phyloP scores from a whole-genome alignment of 2,329 filamentous ascomycete species.

The Talaromyces piceae region DNA sequence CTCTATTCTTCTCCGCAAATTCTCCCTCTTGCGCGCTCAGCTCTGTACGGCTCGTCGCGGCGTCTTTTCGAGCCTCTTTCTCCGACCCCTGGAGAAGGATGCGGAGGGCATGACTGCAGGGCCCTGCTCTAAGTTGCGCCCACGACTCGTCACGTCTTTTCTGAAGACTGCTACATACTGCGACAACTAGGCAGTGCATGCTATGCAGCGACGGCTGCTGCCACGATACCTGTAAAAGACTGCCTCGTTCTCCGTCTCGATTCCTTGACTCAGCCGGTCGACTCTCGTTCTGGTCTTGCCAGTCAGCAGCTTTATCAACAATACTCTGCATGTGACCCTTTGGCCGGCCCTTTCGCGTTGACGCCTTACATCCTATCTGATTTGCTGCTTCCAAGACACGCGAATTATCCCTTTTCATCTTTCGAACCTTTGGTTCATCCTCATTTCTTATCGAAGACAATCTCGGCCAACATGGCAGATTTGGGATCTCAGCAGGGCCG shows the following conservation, averaged over 20 bases:
- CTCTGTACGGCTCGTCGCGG: conserved; percentile 6
- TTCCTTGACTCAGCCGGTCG: neutral
- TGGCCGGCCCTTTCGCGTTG: neutral
- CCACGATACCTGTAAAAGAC: neutral
- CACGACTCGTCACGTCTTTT: conserved; percentile 32
- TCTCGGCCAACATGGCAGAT: conserved; percentile 48
- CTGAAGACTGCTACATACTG: neutral
- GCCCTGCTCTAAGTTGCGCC: conserved; percentile 34
- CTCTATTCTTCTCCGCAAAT: conserved; percentile 3
- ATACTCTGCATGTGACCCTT: conserved; percentile 9
- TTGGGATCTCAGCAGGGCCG: conserved; percentile 56
- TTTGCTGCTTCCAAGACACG: too few species aligned
- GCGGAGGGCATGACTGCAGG: conserved; percentile 34
- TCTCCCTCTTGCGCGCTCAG: conserved; percentile 10
- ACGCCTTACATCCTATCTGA: neutral
- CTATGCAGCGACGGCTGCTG: neutral
- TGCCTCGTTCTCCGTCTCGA: neutral
- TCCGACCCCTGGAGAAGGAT: conserved; percentile 22
- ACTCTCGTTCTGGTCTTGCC: conserved; percentile 1
- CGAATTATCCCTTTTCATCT: too few species aligned
- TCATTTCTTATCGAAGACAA: neutral
- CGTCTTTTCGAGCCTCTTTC: conserved; percentile 11
- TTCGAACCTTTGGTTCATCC: neutral
- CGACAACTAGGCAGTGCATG: neutral
- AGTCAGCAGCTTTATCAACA: conserved; percentile 6